A percentile compares a stretch with the other conserved stretches of the same genome.
Evolutionary conservation across 805 yeast genomes (phyloP).

Genomic region (Kuraishia cidri): DNA sequence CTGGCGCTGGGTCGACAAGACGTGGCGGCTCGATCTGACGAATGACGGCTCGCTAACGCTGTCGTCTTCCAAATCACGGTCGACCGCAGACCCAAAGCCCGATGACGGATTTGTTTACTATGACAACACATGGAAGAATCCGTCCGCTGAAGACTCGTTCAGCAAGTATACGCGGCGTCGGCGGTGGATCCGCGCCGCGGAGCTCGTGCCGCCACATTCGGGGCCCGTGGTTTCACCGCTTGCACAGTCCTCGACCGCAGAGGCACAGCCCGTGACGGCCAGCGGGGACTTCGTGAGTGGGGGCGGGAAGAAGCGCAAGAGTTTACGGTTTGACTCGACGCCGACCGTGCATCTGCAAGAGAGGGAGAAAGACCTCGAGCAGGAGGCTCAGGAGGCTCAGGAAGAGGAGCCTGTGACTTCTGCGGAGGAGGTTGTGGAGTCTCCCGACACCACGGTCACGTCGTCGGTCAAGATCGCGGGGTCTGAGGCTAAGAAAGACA

Average conservation of each 20-base stretch:
- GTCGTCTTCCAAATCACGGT: conserved; percentile 47
- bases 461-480: too few relatives aligned
- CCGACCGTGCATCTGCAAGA: conserved; percentile 9
- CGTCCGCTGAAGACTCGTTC: conserved; percentile 80
- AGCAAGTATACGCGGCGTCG: conserved; percentile 90
- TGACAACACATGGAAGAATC: conserved; percentile 92
- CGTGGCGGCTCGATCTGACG: conserved; percentile 86
- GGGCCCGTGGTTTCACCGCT: conserved; percentile 8
- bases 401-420: too few relatives aligned
- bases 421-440: too few relatives aligned
- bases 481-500: too few relatives aligned
- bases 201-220: too few relatives aligned
- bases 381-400: too few relatives aligned
- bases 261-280: conserved; percentile 1
- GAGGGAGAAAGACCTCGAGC: conserved; percentile 1
- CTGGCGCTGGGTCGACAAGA: conserved; percentile 94
- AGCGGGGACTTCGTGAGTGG: not conserved
- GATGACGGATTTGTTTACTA: conserved; percentile 86
- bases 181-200: conserved; percentile 95
- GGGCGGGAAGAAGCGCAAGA: conserved; percentile 12
- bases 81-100: conserved; percentile 60
- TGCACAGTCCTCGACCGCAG: too few relatives aligned
- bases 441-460: too few relatives aligned
- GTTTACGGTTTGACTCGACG: conserved; percentile 14
- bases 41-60: conserved; percentile 80